Evolutionary conservation across 2,329 filamentous ascomycete genomes (phyloP).

Genomic region (Aspergillus novofumigatus): DNA sequence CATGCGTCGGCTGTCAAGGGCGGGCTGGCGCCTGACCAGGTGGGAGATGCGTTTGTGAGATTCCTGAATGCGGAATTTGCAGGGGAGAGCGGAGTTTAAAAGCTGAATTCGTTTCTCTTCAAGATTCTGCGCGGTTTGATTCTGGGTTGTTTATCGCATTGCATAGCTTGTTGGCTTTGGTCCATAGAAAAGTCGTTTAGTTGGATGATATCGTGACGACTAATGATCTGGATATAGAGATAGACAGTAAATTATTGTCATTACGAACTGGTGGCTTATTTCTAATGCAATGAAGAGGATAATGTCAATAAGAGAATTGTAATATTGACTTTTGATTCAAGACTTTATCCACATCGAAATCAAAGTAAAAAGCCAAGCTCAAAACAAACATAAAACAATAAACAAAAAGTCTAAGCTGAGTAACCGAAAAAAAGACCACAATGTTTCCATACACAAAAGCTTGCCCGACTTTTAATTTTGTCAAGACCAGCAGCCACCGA

Average conservation of each 20-base stretch:
- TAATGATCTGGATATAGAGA: not conserved
- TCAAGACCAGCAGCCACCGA: not conserved
- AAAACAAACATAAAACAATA: conserved; percentile 2
- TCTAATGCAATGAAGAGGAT: not conserved
- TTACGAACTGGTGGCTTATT: not conserved
- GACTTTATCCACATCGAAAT: not conserved
- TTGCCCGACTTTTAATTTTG: not conserved
- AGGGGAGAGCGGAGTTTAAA: conserved; percentile 17
- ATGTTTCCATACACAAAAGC: not conserved
- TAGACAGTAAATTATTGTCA: not conserved
- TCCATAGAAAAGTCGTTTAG: not conserved
- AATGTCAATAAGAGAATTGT: not conserved
- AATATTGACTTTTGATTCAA: not conserved
- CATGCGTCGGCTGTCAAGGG: conserved; percentile 32
- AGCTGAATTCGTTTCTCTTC: too few species aligned
- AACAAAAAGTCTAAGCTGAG: not conserved
- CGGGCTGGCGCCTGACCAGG: conserved; percentile 29
- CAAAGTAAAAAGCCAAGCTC: not conserved
- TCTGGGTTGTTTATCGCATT: not conserved
- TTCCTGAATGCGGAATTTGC: conserved; percentile 44
- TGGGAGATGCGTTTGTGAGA: conserved; percentile 43
- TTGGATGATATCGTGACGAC: not conserved
- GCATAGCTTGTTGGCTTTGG: not conserved
- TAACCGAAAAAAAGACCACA: not conserved
- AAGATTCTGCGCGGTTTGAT: not conserved